Evolutionary conservation across 176 grass and related monocot species (phyloP).

Genomic region (Zoysia pacifica): DNA sequence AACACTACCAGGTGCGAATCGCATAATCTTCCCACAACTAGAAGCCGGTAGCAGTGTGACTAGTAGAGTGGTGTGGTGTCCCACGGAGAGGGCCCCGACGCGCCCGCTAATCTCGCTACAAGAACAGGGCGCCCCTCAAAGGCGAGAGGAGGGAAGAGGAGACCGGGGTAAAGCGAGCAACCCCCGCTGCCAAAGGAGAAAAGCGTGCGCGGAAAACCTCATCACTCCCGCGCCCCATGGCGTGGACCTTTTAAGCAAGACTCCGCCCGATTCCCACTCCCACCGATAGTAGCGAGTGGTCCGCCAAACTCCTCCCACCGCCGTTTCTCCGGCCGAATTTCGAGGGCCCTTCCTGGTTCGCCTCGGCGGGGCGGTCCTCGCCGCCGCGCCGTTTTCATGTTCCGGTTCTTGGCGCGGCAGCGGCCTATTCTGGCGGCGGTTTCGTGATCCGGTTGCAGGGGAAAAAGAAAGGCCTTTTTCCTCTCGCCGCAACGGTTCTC

Average conservation of each 20-base stretch:
- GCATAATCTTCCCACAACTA: background rate
- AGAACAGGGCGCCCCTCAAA: background rate
- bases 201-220: conserved; percentile 42
- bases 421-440: background rate
- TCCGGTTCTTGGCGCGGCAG: background rate
- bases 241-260: conserved; percentile 44
- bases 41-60: background rate
- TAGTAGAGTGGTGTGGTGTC: too few species aligned
- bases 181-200: background rate
- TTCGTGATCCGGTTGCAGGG: conserved; percentile 27
- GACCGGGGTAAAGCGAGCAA: background rate
- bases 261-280: conserved; percentile 22
- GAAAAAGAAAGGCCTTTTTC: background rate
- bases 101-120: conserved; percentile 46
- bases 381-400: background rate
- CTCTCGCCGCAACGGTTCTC: conserved; percentile 25
- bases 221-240: conserved; percentile 3
- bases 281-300: background rate
- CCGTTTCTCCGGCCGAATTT: conserved; percentile 1
- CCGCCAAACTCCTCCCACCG: background rate
- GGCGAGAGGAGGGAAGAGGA: background rate
- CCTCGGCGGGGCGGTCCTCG: background rate
- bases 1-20: background rate
- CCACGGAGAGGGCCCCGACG: background rate
- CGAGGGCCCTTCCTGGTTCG: background rate